These are phyloP conservation scores for Pythium coloratum DNA, from an alignment of 352 stramenopile genomes.

Conservation along the genomic window DNA sequence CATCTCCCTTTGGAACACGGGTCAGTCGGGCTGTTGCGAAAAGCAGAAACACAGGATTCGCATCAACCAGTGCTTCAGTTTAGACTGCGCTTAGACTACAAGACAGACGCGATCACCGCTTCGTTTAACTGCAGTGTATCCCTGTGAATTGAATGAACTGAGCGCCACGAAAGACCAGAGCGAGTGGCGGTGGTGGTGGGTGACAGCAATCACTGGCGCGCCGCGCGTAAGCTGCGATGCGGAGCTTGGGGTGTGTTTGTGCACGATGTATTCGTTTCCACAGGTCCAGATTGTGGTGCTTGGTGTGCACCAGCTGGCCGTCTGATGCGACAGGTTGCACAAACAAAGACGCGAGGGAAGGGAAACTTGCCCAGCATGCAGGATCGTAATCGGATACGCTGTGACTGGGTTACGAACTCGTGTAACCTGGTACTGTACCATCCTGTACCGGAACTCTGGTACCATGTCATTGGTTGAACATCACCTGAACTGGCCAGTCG, in stretches of 20 bases:
- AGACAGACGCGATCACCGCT: too few relatives aligned
- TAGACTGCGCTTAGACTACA: background rate
- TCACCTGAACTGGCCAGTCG: too few relatives aligned
- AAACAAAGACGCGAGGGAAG: conserved; percentile 11
- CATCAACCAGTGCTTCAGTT: background rate
- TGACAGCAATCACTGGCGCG: too few relatives aligned
- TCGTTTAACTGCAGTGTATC: too few relatives aligned
- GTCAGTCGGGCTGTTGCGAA: background rate
- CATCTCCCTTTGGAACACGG: background rate
- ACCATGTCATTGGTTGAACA: too few relatives aligned
- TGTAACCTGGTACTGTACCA: too few relatives aligned
- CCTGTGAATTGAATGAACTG: too few relatives aligned
- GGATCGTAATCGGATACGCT: background rate
- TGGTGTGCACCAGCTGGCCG: conserved; percentile 19
- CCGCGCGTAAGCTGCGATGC: too few relatives aligned
- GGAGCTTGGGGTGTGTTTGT: background rate
- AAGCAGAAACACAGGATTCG: background rate
- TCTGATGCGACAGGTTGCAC: conserved; percentile 24
- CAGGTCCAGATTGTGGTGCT: conserved; percentile 16
- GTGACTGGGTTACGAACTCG: background rate
- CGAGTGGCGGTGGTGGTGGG: too few relatives aligned
- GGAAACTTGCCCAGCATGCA: background rate
- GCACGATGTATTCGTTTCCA: conserved; percentile 10
- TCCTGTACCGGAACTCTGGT: too few relatives aligned
- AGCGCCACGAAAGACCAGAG: too few relatives aligned